These are phyloP conservation scores for Yamadazyma philogaea DNA, from an alignment of 805 yeast species.

Conservation along the genomic window DNA sequence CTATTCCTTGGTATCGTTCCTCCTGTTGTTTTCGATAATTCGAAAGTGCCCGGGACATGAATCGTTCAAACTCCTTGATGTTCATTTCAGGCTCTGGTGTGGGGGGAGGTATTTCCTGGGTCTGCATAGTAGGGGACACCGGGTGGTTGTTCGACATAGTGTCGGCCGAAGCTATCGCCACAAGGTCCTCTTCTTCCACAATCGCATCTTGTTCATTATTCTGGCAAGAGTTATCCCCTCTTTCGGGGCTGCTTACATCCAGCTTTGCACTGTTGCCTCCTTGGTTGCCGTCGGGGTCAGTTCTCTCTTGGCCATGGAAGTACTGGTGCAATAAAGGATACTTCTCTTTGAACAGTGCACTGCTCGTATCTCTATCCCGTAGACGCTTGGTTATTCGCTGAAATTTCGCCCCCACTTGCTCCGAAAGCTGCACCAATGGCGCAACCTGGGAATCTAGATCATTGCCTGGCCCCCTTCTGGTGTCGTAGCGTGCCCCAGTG, in stretches of 20 bases:
- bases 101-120: not conserved
- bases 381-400: conserved; percentile 10
- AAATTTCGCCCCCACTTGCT: conserved; percentile 13
- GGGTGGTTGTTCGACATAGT: no score
- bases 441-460: conserved; percentile 13
- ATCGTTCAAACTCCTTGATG: conserved; percentile 26
- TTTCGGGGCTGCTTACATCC: no score
- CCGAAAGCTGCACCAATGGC: conserved; percentile 14
- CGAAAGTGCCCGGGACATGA: conserved; percentile 30
- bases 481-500: not conserved
- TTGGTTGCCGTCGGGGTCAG: no score
- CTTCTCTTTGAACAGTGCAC: not conserved
- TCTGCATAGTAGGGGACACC: no score
- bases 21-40: conserved; percentile 30
- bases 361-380: not conserved
- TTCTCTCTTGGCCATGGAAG: not conserved
- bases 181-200: no score
- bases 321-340: conserved; percentile 4
- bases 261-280: no score
- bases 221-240: no score
- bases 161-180: no score
- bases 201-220: no score
- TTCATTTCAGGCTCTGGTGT: not conserved
- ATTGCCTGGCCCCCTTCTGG: conserved; percentile 4
- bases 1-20: conserved; percentile 12